A percentile compares a stretch with the other conserved stretches of the same genome.
Evolutionary conservation across 1,284 basidiomycete species (phyloP).

Genomic region (Apiotrichum mycotoxinovorans): DNA sequence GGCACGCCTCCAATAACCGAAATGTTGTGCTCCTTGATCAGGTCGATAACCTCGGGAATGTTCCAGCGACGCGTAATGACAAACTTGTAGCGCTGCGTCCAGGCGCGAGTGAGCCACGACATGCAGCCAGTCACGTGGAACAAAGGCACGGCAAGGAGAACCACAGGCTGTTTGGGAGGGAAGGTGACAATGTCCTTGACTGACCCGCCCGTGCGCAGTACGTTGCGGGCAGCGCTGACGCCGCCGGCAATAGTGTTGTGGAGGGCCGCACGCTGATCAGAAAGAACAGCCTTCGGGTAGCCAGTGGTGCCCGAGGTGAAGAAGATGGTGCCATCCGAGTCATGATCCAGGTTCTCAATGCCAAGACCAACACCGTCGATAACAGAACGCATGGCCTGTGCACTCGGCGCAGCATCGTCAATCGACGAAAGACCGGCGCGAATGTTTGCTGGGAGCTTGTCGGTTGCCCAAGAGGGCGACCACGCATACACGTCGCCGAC

Average conservation of each 20-base stretch:
- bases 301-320: conserved; percentile 40
- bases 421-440: background rate
- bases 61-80: conserved; percentile 38
- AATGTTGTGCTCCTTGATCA: conserved; percentile 33
- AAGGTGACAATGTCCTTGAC: conserved; percentile 13
- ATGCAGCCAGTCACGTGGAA: conserved; percentile 47
- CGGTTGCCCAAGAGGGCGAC: background rate
- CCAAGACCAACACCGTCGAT: conserved; percentile 7
- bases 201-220: conserved; percentile 6
- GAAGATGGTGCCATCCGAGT: conserved; percentile 45
- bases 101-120: conserved; percentile 35
- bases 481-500: background rate
- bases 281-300: conserved; percentile 40
- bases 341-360: conserved; percentile 28
- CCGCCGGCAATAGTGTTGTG: background rate
- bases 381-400: background rate
- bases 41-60: conserved; percentile 27
- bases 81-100: conserved; percentile 36
- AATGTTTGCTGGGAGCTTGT: background rate
- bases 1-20: conserved; percentile 42
- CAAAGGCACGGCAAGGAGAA: conserved; percentile 37
- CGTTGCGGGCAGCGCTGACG: conserved; percentile 1
- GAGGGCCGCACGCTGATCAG: conserved; percentile 25
- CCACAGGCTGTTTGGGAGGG: background rate
- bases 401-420: background rate